Evolutionary conservation across 257 asterid genomes (phyloP), one percentile per base, ranked within the genome.

Genomic region (Hygrophila difformis): DNA sequence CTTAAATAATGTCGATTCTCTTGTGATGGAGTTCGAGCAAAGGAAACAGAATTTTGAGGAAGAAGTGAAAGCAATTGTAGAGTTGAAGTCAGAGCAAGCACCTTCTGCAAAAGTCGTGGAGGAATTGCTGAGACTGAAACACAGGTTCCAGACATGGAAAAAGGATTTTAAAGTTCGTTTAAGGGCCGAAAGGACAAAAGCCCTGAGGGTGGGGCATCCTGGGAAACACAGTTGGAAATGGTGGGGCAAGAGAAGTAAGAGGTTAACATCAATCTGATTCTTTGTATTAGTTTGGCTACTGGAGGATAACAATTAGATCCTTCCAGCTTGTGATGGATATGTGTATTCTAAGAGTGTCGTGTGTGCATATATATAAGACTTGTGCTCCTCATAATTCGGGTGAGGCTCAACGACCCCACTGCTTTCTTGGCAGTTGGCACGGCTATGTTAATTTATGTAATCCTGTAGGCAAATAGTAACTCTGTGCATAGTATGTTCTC

Each of bases 231-330:
- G 64, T 49, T 66, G 79, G 24, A 68, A 37, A 26, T 87, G 95
- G 97, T 87, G 95, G 97, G 92, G 91, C 26, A 87, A 50, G 84
- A 70, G 14, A 28, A 46, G n/a, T n/a, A n/a, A n/a, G n/a, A n/a
- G n/a, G n/a, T n/a, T n/a, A n/a, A n/a, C n/a, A n/a, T n/a, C n/a
- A n/a, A n/a, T n/a, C n/a, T n/a, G n/a, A n/a, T n/a, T n/a, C n/a
- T n/a, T n/a, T n/a, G n/a, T n/a, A n/a, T n/a, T n/a, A n/a, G n/a
- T n/a, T n/a, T n/a, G n/a, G n/a, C n/a, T n/a, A n/a, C n/a, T n/a
- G n/a, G n/a, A n/a, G n/a, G n/a, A n/a, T n/a, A n/a, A n/a, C n/a
- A n/a, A n/a, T n/a, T n/a, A n/a, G n/a, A n/a, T n/a, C n/a, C n/a
- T n/a, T n/a, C n/a, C n/a, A n/a, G n/a, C n/a, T n/a, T n/a, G n/a